Conservation (phyloP, 2,329 filamentous ascomycete genomes). For the Chaetomium strumarium region DNA sequence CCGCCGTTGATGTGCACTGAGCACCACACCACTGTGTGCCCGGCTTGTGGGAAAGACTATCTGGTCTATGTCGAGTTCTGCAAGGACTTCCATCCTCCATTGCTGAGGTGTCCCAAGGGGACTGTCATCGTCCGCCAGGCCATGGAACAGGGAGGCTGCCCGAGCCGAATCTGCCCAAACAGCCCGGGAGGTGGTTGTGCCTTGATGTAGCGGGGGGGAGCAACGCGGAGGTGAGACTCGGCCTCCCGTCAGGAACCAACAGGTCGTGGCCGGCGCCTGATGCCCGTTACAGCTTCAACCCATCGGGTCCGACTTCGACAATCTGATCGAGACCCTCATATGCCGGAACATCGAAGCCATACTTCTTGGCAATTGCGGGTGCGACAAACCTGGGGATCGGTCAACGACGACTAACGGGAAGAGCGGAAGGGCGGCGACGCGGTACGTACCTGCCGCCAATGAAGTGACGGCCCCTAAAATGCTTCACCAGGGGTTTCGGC, state of each 20-base stretch:
- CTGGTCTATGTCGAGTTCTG: slow-evolving; percentile 55
- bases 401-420: slow-evolving; percentile 13
- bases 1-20: slow-evolving; percentile 52
- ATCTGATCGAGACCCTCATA: slow-evolving; percentile 88
- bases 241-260: background rate
- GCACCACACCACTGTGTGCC: slow-evolving; percentile 48
- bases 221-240: background rate
- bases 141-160: slow-evolving; percentile 50
- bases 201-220: slow-evolving; percentile 39
- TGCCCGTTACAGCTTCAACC: slow-evolving; percentile 46
- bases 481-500: slow-evolving; percentile 81
- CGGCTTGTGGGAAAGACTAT: slow-evolving; percentile 55
- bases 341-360: slow-evolving; percentile 72
- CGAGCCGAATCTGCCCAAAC: slow-evolving; percentile 55
- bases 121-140: slow-evolving; percentile 34
- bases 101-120: slow-evolving; percentile 43
- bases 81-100: slow-evolving; percentile 43
- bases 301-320: slow-evolving; percentile 60
- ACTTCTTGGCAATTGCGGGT: slow-evolving; percentile 73
- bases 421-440: background rate
- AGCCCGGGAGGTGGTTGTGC: slow-evolving; percentile 50
- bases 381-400: slow-evolving; percentile 64
- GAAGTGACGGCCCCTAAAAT: slow-evolving; percentile 85
- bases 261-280: background rate
- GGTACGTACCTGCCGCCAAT: slow-evolving; percentile 68